Evolutionary conservation across 2,329 filamentous ascomycete species (phyloP), one percentile per base, ranked within the genome.

Genomic region (Pseudogymnoascus sp.): DNA sequence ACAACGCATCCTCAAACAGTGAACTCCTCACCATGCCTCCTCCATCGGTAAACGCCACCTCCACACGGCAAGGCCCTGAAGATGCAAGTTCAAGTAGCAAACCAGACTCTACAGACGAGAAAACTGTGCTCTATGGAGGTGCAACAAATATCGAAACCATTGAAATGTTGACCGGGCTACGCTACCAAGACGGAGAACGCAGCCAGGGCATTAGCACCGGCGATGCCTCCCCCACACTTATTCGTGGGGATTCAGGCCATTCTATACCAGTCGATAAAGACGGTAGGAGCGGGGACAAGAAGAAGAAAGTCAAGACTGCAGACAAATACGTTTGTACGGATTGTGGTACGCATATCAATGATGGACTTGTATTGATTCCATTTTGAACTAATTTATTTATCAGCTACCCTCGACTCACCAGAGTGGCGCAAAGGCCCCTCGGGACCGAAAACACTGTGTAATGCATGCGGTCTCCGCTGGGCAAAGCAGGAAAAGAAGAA

Each of bases 271-370:
- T 89, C 34, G 91, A 96, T 65, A 85, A 91, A 64, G 90, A 94
- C 62, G 80, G 82, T 12, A 79, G 87, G 57, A 80, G 80, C 11
- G 86, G 83, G 0, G 88, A 91, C 64, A 92, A 96, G 74, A 95
- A 87, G 72, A 89, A 89, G 78, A 96, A 96, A 73, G 78, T 90
- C 54, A 96, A 96, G 72, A 80, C 84, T 22, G 81, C 82, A 1
- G 85, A 96, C 70, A 92, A 97, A 78, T 97, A 97, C 71, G 90
- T 96, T 37, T 97, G 93, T 74, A 93, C 90, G 1, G 93, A 97
- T 73, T 97, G 93, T 75, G 92, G 93, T 78, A 76, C 65, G 81
- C 77, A 61, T 62, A 43, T 28, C 7, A 34, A 20, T n/a, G 6
- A 20, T 20, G 8, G n/a, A 16, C 28, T 7, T 7, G 16, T 54